phyloP scores from a whole-genome alignment of 2,329 filamentous ascomycete genomes.

The Colletotrichum euphorbiae region DNA sequence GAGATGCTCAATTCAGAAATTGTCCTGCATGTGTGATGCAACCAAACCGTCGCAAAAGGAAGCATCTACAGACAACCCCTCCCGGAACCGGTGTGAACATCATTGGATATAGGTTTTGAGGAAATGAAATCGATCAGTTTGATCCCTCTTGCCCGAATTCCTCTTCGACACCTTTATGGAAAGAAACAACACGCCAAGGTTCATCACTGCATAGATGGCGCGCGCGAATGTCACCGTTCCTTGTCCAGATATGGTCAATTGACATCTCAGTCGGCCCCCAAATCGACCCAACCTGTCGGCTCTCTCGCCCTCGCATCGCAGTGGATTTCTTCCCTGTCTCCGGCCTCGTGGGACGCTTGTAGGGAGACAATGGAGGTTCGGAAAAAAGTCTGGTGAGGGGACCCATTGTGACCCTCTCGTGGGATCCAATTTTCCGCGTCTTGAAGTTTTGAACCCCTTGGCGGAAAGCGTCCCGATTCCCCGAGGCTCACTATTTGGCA shows the following conservation, averaged over 20 bases:
- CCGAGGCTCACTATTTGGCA: slow-evolving; percentile 17
- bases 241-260: slow-evolving; percentile 6
- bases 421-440: slow-evolving; percentile 12
- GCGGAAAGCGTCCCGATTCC: slow-evolving; percentile 10
- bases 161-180: neutral
- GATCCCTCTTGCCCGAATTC: neutral
- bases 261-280: slow-evolving; percentile 8
- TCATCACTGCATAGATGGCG: slow-evolving; percentile 16
- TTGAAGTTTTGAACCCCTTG: neutral
- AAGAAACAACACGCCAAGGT: slow-evolving; percentile 9
- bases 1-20: neutral
- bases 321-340: slow-evolving; percentile 26
- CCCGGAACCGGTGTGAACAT: neutral
- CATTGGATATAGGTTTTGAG: neutral
- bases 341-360: slow-evolving; percentile 35
- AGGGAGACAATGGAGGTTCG: slow-evolving; percentile 3
- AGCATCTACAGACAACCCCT: neutral
- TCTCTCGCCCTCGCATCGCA: neutral
- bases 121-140: neutral
- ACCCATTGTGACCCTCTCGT: slow-evolving; percentile 20
- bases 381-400: slow-evolving; percentile 10
- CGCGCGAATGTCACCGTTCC: neutral
- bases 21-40: neutral
- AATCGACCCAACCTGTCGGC: slow-evolving; percentile 12
- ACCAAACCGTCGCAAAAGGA: neutral